phyloP scores from a whole-genome alignment of 768 basidiomycete genomes.

The Boletus sp. region DNA sequence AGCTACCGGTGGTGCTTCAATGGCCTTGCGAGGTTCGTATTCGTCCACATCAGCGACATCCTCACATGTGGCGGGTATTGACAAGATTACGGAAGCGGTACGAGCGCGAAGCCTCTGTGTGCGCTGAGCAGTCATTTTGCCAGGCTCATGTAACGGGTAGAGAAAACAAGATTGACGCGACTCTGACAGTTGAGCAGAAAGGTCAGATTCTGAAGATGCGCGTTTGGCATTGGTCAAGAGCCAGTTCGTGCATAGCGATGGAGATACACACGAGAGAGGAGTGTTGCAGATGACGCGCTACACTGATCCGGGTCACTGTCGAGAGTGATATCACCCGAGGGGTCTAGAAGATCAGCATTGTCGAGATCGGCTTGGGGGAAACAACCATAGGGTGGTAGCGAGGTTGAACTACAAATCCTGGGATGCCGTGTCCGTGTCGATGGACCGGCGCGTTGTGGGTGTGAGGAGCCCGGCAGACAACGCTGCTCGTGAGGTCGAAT shows the following conservation, averaged over 20 bases:
- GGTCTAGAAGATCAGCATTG: slow-evolving; percentile 3
- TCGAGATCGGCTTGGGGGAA: neutral
- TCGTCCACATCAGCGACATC: slow-evolving; percentile 7
- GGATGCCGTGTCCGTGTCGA: slow-evolving; percentile 3
- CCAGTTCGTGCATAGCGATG: neutral
- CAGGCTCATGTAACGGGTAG: slow-evolving; percentile 21
- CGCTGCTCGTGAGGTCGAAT: slow-evolving; percentile 4
- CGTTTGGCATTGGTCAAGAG: slow-evolving; percentile 3
- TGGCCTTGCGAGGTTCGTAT: neutral
- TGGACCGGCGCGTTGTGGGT: slow-evolving; percentile 1
- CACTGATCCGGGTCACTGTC: slow-evolving; percentile 17
- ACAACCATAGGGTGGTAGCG: neutral
- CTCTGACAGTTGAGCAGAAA: neutral
- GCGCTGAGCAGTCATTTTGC: slow-evolving; percentile 24
- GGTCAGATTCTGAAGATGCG: slow-evolving; percentile 7
- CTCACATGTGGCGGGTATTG: slow-evolving; percentile 28
- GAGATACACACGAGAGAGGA: slow-evolving; percentile 16
- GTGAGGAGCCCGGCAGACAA: neutral
- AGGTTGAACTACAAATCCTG: slow-evolving; percentile 14
- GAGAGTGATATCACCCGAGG: slow-evolving; percentile 9
- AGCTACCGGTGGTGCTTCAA: neutral
- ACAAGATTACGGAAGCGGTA: slow-evolving; percentile 24
- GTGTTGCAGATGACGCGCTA: slow-evolving; percentile 21
- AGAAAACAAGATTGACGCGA: slow-evolving; percentile 10
- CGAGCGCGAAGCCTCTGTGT: slow-evolving; percentile 26